Evolutionary conservation across 2,329 filamentous ascomycete species (phyloP).

Genomic region (Lecanoromycetidae sp.): DNA sequence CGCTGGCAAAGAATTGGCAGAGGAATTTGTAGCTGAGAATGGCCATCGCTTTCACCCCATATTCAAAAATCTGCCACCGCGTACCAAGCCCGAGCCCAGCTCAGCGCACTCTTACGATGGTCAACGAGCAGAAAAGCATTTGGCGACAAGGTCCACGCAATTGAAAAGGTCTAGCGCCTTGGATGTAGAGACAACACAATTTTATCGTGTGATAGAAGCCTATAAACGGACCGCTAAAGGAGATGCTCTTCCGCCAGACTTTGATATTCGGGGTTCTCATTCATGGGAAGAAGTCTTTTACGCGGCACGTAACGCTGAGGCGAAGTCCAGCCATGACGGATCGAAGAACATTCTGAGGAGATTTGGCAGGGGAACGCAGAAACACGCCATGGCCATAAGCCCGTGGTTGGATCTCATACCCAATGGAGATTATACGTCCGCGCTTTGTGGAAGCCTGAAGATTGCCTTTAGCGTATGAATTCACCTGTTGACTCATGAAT

Average conservation of each 20-base stretch:
- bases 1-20: too few relatives aligned
- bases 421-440: constrained; percentile 13
- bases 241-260: not conserved
- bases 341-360: not conserved
- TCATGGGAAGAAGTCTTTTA: constrained; percentile 15
- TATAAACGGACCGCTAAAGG: constrained; percentile 1
- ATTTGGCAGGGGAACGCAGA: constrained; percentile 6
- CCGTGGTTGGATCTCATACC: constrained; percentile 13
- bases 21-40: too few relatives aligned
- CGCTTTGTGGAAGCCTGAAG: constrained; percentile 14
- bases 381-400: not conserved
- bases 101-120: too few relatives aligned
- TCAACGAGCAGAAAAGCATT: too few relatives aligned
- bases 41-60: too few relatives aligned
- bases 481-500: not conserved
- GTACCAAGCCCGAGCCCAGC: too few relatives aligned
- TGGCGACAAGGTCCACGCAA: too few relatives aligned
- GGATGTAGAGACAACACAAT: constrained; percentile 9
- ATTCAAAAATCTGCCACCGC: too few relatives aligned
- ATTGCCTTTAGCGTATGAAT: constrained; percentile 11
- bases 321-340: constrained; percentile 1
- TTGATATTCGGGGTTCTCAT: constrained; percentile 10
- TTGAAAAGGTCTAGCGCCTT: too few relatives aligned
- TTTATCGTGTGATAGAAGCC: constrained; percentile 8
- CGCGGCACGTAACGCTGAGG: constrained; percentile 4